Conservation (phyloP, 2,329 filamentous ascomycete species). For the Neoarthrinium moseri region DNA sequence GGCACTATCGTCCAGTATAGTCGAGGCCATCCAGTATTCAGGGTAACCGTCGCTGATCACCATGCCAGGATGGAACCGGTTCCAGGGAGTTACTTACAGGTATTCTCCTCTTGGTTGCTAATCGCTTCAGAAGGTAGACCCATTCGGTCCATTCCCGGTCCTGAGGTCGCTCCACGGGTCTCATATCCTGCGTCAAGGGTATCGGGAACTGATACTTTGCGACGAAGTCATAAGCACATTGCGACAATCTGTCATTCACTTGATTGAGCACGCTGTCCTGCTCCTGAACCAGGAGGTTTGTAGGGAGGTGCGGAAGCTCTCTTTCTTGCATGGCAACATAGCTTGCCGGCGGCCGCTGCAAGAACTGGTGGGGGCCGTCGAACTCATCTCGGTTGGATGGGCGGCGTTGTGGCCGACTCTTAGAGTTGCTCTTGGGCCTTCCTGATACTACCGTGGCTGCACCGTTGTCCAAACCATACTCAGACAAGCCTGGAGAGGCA, state of each 20-base stretch:
- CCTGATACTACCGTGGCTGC: conserved; percentile 34
- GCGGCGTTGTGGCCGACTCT: conserved; percentile 59
- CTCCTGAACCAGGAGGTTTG: conserved; percentile 78
- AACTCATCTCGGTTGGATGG: conserved; percentile 86
- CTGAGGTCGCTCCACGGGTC: conserved; percentile 27
- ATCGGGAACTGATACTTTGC: conserved; percentile 91
- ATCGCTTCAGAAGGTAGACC: conserved; percentile 82
- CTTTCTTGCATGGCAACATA: conserved; percentile 75
- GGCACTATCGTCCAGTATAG: too few species aligned
- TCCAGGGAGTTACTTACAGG: too few species aligned
- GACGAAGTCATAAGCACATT: conserved; percentile 87
- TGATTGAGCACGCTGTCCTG: conserved; percentile 78
- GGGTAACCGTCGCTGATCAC: too few species aligned
- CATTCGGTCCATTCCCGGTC: conserved; percentile 80
- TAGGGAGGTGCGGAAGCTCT: conserved; percentile 78
- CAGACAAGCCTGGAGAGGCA: conserved; percentile 58
- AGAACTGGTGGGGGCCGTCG: conserved; percentile 80
- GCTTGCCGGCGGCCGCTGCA: conserved; percentile 69
- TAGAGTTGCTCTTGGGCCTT: conserved; percentile 46
- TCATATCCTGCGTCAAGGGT: conserved; percentile 64
- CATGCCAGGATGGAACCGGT: too few species aligned
- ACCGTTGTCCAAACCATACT: conserved; percentile 56
- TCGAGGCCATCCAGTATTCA: too few species aligned
- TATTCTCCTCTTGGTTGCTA: conserved; percentile 70
- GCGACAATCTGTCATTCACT: conserved; percentile 81